Evolutionary conservation across 1,139 yeast genomes (phyloP), one percentile per base, ranked within the genome.

Genomic region (Protomyces pachydermus): DNA sequence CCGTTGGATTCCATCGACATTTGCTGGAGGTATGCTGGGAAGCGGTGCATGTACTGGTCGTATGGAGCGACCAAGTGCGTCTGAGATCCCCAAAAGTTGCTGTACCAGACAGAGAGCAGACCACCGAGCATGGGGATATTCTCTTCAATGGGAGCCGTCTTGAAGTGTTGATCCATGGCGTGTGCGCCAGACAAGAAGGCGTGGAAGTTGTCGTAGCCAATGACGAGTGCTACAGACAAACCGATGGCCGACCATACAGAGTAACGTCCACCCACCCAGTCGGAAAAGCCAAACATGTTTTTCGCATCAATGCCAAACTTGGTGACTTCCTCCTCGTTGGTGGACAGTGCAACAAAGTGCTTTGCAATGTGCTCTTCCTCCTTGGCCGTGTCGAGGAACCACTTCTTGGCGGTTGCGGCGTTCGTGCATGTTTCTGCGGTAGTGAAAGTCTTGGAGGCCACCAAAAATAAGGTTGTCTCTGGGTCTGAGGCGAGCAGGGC

Each of bases 221-320:
- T 87, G 84, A 88, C 93, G 73, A 93, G 80, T 72, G 96, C 96
- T 69, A 93, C 93, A 42, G 97, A 89, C 72, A 93, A 84, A 68
- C 98, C 98, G 77, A 93, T 93, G 70, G 98, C 95, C 54, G 97
- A 89, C 98, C 98, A 93, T 67, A 93, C 98, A 32, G 98, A 91
- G 85, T 93, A 93, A 79, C 98, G 87, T 74, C 98, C 98, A 74
- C 98, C 98, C 69, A 93, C 98, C 98, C 98, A 93, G 80, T 81
- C 87, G 78, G 91, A 97, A 74, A 93, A 93, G 67, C 96, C 98
- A 79, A 93, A 93, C 98, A 93, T 93, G 82, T 93, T 93, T 78
- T 86, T 87, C 76, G 97, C 85, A 81, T 93, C 98, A 71, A 93
- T 93, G 74, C 98, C 98, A 74, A 93, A 93, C 79, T 89, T 88